Conservation (phyloP, 2,329 filamentous ascomycete genomes). For the Aureobasidium vineae region DNA sequence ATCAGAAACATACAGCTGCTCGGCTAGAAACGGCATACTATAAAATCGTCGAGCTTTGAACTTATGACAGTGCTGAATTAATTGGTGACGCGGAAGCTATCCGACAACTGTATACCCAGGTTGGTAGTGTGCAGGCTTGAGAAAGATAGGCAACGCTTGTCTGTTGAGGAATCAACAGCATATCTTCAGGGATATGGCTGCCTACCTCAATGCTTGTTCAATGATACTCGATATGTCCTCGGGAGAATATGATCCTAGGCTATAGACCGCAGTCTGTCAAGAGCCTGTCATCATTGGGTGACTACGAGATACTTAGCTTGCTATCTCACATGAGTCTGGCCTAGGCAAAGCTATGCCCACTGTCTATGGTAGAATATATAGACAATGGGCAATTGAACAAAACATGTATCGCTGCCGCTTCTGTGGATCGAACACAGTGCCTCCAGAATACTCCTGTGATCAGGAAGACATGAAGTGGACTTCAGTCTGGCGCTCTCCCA, state of each 20-base stretch:
- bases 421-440: conserved; percentile 28
- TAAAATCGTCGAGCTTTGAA: background rate
- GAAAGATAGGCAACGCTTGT: background rate
- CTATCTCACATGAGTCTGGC: background rate
- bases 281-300: background rate
- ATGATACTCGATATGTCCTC: background rate
- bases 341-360: background rate
- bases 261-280: background rate
- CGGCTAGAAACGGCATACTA: background rate
- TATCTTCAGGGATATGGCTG: background rate
- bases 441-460: conserved; percentile 20
- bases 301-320: background rate
- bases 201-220: background rate
- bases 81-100: background rate
- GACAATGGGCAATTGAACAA: background rate
- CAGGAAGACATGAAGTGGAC: conserved; percentile 18
- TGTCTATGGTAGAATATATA: background rate
- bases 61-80: background rate
- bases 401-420: conserved; percentile 21
- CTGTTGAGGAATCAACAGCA: background rate
- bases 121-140: no score
- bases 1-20: background rate
- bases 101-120: no score
- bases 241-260: background rate
- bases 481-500: conserved; percentile 29